A percentile compares a stretch with the other conserved stretches of the same genome.
These are phyloP conservation scores for Sapria himalayana DNA, from an alignment of 345 rosid species.

Conservation along the genomic window DNA sequence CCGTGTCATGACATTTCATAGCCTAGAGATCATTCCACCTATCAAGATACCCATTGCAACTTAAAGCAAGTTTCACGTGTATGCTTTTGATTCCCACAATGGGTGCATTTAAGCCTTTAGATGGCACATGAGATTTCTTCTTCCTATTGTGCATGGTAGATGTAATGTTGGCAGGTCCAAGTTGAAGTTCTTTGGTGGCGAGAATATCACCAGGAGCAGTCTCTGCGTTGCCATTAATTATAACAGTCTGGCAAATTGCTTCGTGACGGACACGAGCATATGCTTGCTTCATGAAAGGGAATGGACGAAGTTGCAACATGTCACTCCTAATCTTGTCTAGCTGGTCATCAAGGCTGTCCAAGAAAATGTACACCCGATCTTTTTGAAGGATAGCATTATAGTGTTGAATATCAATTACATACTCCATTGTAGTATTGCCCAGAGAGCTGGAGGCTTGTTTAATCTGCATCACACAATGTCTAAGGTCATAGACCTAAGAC, in stretches of 20 bases:
- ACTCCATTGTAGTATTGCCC: no score
- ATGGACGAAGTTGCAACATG: not conserved
- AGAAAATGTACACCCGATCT: constrained; percentile 1
- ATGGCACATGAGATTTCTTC: no score
- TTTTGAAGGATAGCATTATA: not conserved
- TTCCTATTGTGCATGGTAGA: no score
- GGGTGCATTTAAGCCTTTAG: no score
- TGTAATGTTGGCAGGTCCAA: not conserved
- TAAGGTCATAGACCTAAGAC: no score
- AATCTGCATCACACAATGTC: no score
- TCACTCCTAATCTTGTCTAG: constrained; percentile 3
- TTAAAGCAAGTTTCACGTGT: not conserved
- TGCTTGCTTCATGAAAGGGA: not conserved
- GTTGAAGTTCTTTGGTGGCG: no score
- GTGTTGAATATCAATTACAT: not conserved
- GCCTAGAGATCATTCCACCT: not conserved
- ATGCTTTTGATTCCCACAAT: not conserved
- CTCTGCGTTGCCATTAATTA: not conserved
- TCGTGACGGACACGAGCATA: not conserved
- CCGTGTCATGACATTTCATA: not conserved
- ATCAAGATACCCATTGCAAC: not conserved
- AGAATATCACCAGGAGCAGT: no score
- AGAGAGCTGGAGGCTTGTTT: no score
- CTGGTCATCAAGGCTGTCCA: constrained; percentile 1
- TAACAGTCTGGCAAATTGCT: not conserved